Conservation (phyloP, 352 stramenopile genomes). For the Globisporangium megalacanthum region DNA sequence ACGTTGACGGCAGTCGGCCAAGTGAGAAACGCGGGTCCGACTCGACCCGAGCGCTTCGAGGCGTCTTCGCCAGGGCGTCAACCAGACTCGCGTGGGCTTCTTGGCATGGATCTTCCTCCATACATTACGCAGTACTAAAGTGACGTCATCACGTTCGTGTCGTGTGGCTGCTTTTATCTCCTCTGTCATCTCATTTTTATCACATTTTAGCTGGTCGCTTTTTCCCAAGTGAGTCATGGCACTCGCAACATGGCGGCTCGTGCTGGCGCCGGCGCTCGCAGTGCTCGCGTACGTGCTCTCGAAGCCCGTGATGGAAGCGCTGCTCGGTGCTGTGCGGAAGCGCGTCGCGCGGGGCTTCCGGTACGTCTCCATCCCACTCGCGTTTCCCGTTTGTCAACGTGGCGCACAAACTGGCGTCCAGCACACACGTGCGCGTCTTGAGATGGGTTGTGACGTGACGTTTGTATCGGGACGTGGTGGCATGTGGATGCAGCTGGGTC, state of each 20-base stretch:
- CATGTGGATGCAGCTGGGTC: slow-evolving; percentile 43
- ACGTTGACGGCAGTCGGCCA: no score
- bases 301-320: slow-evolving; percentile 36
- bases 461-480: neutral
- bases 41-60: no score
- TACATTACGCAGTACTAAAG: no score
- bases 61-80: no score
- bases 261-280: slow-evolving; percentile 33
- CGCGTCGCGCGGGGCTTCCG: slow-evolving; percentile 61
- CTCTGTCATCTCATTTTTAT: neutral
- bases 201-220: no score
- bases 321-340: slow-evolving; percentile 43
- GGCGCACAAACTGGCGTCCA: neutral
- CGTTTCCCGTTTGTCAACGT: neutral
- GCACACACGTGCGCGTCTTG: neutral
- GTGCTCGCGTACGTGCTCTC: slow-evolving; percentile 51
- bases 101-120: no score
- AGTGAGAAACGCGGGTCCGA: no score
- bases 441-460: neutral
- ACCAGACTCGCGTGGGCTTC: no score
- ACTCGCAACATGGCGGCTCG: slow-evolving; percentile 51
- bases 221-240: slow-evolving; percentile 9
- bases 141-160: no score
- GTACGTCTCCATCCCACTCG: slow-evolving; percentile 13
- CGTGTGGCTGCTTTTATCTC: neutral